phyloP scores from a whole-genome alignment of 139 green algal species.

The Picochlorum sp. region DNA sequence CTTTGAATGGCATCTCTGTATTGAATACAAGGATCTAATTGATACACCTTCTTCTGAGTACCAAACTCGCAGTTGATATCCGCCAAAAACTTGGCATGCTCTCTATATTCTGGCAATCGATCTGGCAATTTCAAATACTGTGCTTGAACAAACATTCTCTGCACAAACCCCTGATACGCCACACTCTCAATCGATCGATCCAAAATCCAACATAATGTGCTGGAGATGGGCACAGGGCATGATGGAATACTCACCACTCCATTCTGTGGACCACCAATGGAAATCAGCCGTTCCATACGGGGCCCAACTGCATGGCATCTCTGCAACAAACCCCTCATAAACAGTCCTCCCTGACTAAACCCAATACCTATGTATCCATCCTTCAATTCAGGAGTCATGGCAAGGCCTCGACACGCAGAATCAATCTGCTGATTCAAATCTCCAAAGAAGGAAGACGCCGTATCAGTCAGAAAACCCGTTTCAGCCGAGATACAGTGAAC shows the following conservation, averaged over 20 bases:
- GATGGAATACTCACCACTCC: constrained; percentile 61
- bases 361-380: constrained; percentile 74
- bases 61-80: constrained; percentile 7
- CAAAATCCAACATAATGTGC: constrained; percentile 27
- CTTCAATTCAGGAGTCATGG: constrained; percentile 41
- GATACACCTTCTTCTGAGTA: background rate
- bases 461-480: constrained; percentile 31
- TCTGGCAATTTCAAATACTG: constrained; percentile 72
- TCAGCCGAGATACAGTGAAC: constrained; percentile 62
- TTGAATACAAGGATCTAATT: background rate
- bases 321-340: constrained; percentile 73
- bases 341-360: constrained; percentile 79
- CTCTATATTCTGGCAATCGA: background rate
- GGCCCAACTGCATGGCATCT: constrained; percentile 55
- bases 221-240: constrained; percentile 39
- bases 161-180: constrained; percentile 62
- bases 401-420: constrained; percentile 52
- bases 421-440: constrained; percentile 64
- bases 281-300: constrained; percentile 60
- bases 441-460: constrained; percentile 51
- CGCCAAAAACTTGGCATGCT: constrained; percentile 9
- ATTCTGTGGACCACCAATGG: constrained; percentile 74
- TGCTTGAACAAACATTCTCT: constrained; percentile 67
- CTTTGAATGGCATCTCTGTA: constrained; percentile 65
- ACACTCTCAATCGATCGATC: constrained; percentile 44